Conservation (phyloP, 257 asterid species). For the Ballota nigra region DNA sequence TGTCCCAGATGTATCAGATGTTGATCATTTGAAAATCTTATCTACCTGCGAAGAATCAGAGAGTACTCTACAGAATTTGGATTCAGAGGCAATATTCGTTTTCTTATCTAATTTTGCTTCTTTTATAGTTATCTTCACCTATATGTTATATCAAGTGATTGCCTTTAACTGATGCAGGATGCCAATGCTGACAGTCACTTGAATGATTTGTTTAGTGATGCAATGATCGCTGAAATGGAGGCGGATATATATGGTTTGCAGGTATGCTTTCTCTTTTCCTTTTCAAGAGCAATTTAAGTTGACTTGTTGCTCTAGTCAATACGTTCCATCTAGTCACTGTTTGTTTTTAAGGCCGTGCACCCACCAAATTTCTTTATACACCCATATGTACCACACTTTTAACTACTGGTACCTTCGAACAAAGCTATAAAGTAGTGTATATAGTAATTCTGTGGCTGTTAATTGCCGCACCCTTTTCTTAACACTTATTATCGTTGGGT, state of each 20-base stretch:
- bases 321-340: background rate
- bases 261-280: constrained; percentile 36
- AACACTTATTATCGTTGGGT: background rate
- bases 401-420: background rate
- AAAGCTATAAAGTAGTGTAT: background rate
- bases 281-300: constrained; percentile 13
- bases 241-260: constrained; percentile 77
- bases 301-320: background rate
- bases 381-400: background rate
- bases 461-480: background rate
- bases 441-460: background rate
- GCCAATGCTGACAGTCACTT: constrained; percentile 33
- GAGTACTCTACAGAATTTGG: constrained; percentile 34
- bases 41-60: constrained; percentile 38
- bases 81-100: constrained; percentile 40
- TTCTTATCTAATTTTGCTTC: constrained; percentile 10
- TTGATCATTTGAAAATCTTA: constrained; percentile 23
- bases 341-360: background rate
- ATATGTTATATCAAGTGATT: constrained; percentile 16
- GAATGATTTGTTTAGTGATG: constrained; percentile 58
- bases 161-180: constrained; percentile 42
- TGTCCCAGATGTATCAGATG: constrained; percentile 27
- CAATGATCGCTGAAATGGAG: constrained; percentile 78
- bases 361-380: background rate
- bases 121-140: constrained; percentile 9